phyloP scores from a whole-genome alignment of 208 protist genomes.

The Phytomonas francai region DNA sequence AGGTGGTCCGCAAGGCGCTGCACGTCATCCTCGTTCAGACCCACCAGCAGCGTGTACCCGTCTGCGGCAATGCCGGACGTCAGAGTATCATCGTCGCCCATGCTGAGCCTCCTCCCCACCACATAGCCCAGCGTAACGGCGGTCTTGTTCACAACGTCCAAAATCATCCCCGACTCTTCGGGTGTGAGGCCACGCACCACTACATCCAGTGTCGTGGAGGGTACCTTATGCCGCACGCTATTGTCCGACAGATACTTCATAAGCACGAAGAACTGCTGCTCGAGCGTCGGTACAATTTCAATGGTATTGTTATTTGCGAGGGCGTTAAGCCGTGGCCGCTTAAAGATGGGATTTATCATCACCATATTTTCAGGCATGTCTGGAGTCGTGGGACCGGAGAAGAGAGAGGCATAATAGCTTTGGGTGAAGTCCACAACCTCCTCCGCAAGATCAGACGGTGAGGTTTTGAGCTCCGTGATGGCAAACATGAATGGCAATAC shows the following conservation, averaged over 20 bases:
- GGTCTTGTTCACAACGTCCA: conserved; percentile 3
- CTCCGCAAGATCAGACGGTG: not conserved
- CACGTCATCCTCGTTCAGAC: conserved; percentile 12
- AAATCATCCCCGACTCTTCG: not conserved
- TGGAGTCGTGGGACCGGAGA: not conserved
- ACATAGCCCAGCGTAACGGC: conserved; percentile 10
- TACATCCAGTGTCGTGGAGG: not conserved
- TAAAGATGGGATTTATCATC: conserved; percentile 23
- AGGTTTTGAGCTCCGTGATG: conserved; percentile 3
- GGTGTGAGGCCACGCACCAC: conserved; percentile 10
- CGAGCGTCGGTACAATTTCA: conserved; percentile 27
- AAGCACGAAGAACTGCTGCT: conserved; percentile 46
- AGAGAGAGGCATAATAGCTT: not conserved
- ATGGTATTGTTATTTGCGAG: conserved; percentile 14
- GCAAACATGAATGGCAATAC: not conserved
- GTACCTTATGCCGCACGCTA: not conserved
- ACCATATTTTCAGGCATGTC: not conserved
- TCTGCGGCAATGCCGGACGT: not conserved
- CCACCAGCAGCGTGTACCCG: conserved; percentile 6
- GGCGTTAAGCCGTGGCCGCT: conserved; percentile 5
- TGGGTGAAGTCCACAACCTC: not conserved
- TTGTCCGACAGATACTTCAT: conserved; percentile 7
- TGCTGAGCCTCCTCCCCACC: not conserved
- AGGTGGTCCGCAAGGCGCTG: conserved; percentile 15
- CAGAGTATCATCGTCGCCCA: not conserved